phyloP scores from a whole-genome alignment of 2,329 filamentous ascomycete species.

The Leptodontidium sp. region DNA sequence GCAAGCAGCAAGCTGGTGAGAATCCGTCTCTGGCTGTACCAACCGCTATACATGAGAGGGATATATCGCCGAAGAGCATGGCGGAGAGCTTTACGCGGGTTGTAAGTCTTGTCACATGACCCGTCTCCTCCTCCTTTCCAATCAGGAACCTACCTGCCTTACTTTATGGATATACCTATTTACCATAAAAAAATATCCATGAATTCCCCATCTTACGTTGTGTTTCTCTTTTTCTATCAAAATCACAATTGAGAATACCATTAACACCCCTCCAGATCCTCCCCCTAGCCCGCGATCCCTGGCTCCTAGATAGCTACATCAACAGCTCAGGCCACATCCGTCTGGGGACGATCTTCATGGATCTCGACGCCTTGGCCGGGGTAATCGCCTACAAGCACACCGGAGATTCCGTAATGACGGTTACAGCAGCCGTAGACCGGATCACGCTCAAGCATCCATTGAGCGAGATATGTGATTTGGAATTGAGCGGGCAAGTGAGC shows the following conservation, averaged over 20 bases:
- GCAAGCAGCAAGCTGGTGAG: conserved; percentile 53
- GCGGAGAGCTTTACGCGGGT: conserved; percentile 71
- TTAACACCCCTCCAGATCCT: conserved; percentile 56
- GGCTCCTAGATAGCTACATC: conserved; percentile 74
- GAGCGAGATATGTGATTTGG: conserved; percentile 73
- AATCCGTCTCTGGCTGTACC: conserved; percentile 36
- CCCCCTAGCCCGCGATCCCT: conserved; percentile 72
- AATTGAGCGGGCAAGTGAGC: conserved; percentile 61
- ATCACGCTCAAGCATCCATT: conserved; percentile 65
- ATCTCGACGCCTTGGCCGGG: conserved; percentile 74
- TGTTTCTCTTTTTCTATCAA: neutral
- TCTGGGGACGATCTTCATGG: conserved; percentile 64
- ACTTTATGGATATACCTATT: neutral
- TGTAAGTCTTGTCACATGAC: conserved; percentile 53
- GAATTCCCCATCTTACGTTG: neutral
- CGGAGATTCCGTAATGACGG: conserved; percentile 60
- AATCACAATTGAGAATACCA: neutral
- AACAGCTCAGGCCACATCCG: conserved; percentile 74
- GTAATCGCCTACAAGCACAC: conserved; percentile 76
- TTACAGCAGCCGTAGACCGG: conserved; percentile 51
- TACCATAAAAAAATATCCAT: neutral
- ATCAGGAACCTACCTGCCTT: neutral
- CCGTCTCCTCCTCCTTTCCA: too few species aligned
- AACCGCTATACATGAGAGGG: conserved; percentile 50
- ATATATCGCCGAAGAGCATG: conserved; percentile 70